Percentiles rank a stretch among this genome's conserved stretches.
phyloP scores from a whole-genome alignment of 2,329 filamentous ascomycete genomes.

The Penicillium sp. region DNA sequence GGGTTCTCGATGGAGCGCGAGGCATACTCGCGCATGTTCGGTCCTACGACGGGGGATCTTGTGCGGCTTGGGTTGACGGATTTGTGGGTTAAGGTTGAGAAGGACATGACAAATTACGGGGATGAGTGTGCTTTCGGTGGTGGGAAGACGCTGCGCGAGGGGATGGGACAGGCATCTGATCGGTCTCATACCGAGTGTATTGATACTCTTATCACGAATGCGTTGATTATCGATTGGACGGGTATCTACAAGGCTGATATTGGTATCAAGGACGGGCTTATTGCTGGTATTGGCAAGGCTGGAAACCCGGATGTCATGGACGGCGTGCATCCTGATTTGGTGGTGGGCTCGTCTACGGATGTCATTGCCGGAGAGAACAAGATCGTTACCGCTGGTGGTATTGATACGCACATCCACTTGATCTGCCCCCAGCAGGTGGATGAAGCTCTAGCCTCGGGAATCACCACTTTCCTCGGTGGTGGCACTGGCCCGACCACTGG shows the following conservation, averaged over 20 bases:
- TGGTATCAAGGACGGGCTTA: constrained; percentile 77
- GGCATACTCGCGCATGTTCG: constrained; percentile 81
- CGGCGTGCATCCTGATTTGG: constrained; percentile 65
- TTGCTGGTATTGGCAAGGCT: constrained; percentile 84
- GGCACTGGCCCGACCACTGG: constrained; percentile 89
- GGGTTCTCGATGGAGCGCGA: constrained; percentile 64
- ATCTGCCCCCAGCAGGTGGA: constrained; percentile 88
- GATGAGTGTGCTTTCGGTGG: constrained; percentile 95
- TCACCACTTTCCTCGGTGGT: constrained; percentile 84
- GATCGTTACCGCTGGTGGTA: constrained; percentile 81
- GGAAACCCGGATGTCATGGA: constrained; percentile 98
- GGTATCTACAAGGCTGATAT: constrained; percentile 97
- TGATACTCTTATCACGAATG: constrained; percentile 82
- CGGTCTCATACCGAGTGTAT: constrained; percentile 62
- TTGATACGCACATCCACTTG: constrained; percentile 86
- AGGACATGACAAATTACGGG: constrained; percentile 72
- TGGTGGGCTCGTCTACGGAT: constrained; percentile 81
- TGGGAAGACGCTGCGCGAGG: constrained; percentile 85
- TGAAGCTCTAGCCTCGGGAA: constrained; percentile 72
- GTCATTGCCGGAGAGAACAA: constrained; percentile 83
- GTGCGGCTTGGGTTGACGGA: constrained; percentile 74
- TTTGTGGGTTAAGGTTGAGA: constrained; percentile 83
- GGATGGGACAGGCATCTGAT: constrained; percentile 87
- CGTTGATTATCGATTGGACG: constrained; percentile 78
- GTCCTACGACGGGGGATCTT: constrained; percentile 79